These are phyloP conservation scores for Helianthus annuus DNA, from an alignment of 129 eudicot species.

Conservation along the genomic window HanXRQr2.0-SUNRISE NC_035447.2:91320921-91321420, in stretches of 20 bases:
- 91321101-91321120: conserved; percentile 84
- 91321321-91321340: conserved; percentile 70
- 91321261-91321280: conserved; percentile 79
- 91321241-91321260: conserved; percentile 92
- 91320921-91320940: neutral
- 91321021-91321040: conserved; percentile 88
- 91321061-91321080: conserved; percentile 87
- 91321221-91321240: conserved; percentile 83
- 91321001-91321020: conserved; percentile 82
- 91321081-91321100: conserved; percentile 84
- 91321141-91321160: conserved; percentile 88
- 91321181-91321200: conserved; percentile 67
- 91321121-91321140: conserved; percentile 75
- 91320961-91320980: conserved; percentile 95
- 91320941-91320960: conserved; percentile 87
- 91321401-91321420: conserved; percentile 61
- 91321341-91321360: conserved; percentile 52
- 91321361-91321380: conserved; percentile 71
- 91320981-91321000: conserved; percentile 85
- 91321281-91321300: conserved; percentile 80
- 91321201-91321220: conserved; percentile 42
- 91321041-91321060: conserved; percentile 68
- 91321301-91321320: conserved; percentile 88
- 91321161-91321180: conserved; percentile 69
- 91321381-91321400: conserved; percentile 99